phyloP scores from a whole-genome alignment of 2,329 filamentous ascomycete genomes.

The Graphilbum ipis-grandicollis region DNA sequence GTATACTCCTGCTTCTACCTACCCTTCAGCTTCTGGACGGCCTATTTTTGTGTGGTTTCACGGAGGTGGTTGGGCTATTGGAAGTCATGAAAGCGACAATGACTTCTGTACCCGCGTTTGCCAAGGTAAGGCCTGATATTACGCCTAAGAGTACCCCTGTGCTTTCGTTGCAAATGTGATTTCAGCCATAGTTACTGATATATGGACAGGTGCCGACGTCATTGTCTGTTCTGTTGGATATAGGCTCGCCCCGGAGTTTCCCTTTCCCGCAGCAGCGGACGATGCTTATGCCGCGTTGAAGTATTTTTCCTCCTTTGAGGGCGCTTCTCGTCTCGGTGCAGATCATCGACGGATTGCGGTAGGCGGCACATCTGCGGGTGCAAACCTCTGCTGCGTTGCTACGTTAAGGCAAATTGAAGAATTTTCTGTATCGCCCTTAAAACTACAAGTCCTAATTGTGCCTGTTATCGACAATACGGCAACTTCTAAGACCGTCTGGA shows the following conservation, averaged over 20 bases:
- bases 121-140: too few relatives aligned
- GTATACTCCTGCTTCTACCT: slow-evolving; percentile 14
- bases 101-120: slow-evolving; percentile 17
- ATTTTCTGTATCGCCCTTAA: too few relatives aligned
- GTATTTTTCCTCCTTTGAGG: slow-evolving; percentile 18
- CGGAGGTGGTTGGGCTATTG: slow-evolving; percentile 22
- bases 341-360: slow-evolving; percentile 16
- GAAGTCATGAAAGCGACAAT: slow-evolving; percentile 16
- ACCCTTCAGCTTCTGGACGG: slow-evolving; percentile 14
- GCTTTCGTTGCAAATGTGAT: too few relatives aligned
- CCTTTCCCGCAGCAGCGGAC: slow-evolving; percentile 37
- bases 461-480: slow-evolving; percentile 42
- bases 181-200: too few relatives aligned
- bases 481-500: slow-evolving; percentile 27
- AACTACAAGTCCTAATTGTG: slow-evolving; percentile 34
- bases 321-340: slow-evolving; percentile 14
- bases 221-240: slow-evolving; percentile 6
- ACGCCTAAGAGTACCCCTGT: too few relatives aligned
- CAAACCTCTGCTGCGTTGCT: slow-evolving; percentile 6
- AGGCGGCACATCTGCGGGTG: slow-evolving; percentile 15
- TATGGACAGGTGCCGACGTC: background rate
- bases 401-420: background rate
- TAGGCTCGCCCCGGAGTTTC: slow-evolving; percentile 36
- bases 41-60: slow-evolving; percentile 22
- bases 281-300: slow-evolving; percentile 38